These are phyloP conservation scores for Cinnamomum chago DNA, from an alignment of 164 flowering plant species.

Conservation along the genomic window DNA sequence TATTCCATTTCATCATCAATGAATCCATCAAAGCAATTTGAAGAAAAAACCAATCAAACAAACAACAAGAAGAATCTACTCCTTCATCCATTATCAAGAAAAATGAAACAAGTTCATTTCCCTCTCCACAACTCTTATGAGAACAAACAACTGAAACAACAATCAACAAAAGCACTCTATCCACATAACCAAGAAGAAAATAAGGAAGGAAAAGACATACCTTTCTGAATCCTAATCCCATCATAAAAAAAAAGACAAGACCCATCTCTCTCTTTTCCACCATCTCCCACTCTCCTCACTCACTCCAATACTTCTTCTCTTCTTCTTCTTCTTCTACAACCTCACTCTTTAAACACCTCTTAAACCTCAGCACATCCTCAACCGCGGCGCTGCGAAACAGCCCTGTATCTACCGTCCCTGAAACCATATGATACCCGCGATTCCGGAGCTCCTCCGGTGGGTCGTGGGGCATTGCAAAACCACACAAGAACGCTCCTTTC, in stretches of 20 bases:
- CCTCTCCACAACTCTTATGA: too few relatives aligned
- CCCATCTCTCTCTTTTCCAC: background rate
- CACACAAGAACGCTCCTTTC: constrained; percentile 45
- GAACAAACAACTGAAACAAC: too few relatives aligned
- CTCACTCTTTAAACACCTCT: constrained; percentile 38
- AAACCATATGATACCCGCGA: constrained; percentile 77
- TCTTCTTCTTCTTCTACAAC: constrained; percentile 25
- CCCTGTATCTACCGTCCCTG: constrained; percentile 76
- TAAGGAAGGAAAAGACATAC: background rate
- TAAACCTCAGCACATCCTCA: constrained; percentile 47
- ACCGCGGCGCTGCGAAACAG: constrained; percentile 63
- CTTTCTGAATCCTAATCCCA: background rate
- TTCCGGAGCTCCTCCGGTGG: constrained; percentile 38
- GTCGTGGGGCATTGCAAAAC: constrained; percentile 78
- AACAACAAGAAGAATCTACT: too few relatives aligned
- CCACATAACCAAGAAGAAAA: background rate
- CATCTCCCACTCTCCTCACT: constrained; percentile 21
- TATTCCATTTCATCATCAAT: too few relatives aligned
- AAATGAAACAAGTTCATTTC: too few relatives aligned
- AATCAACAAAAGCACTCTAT: too few relatives aligned
- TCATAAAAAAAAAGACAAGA: background rate
- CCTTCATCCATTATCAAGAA: too few relatives aligned
- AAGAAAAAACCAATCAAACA: too few relatives aligned
- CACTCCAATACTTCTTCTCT: constrained; percentile 63
- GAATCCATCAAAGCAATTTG: too few relatives aligned